These are phyloP conservation scores for Apodospora peruviana DNA, from an alignment of 495 filamentous ascomycete species.

Conservation along the genomic window DNA sequence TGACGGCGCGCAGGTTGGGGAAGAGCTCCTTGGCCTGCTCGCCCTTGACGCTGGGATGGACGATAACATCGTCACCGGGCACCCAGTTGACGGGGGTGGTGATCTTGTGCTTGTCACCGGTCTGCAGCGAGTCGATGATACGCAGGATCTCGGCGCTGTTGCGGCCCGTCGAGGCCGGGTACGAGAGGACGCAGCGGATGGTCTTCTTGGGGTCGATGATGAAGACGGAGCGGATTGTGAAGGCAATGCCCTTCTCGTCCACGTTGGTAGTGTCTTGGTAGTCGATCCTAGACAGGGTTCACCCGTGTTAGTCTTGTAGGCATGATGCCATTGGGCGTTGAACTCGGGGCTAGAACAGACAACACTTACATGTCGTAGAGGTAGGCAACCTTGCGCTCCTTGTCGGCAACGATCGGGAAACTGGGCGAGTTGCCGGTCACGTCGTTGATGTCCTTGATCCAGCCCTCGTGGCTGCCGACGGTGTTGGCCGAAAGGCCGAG, in stretches of 20 bases:
- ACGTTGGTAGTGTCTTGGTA: constrained; percentile 74
- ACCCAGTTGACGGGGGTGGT: constrained; percentile 94
- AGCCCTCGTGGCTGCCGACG: constrained; percentile 56
- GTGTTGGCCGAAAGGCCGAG: constrained; percentile 91
- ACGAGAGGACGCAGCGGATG: constrained; percentile 91
- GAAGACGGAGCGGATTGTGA: constrained; percentile 99
- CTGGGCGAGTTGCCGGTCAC: constrained; percentile 71
- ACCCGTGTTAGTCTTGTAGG: not conserved
- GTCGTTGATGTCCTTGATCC: constrained; percentile 97
- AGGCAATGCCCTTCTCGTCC: constrained; percentile 90
- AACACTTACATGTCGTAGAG: constrained; percentile 85
- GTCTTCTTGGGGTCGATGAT: constrained; percentile 98
- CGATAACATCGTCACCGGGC: constrained; percentile 89
- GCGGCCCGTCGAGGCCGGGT: constrained; percentile 94
- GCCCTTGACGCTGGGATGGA: constrained; percentile 81
- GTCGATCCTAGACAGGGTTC: constrained; percentile 61
- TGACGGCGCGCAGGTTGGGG: constrained; percentile 85
- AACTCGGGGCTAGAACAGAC: not conserved
- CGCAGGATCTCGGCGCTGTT: constrained; percentile 95
- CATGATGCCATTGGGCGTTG: not conserved
- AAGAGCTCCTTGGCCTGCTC: constrained; percentile 86
- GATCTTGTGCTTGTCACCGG: constrained; percentile 91
- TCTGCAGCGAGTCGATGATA: constrained; percentile 93
- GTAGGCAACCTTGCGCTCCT: constrained; percentile 86
- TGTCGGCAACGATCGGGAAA: constrained; percentile 98